Evolutionary conservation across 1,284 basidiomycete genomes (phyloP), one percentile per base, ranked within the genome.

Genomic region (Sporisorium reilianum): DNA sequence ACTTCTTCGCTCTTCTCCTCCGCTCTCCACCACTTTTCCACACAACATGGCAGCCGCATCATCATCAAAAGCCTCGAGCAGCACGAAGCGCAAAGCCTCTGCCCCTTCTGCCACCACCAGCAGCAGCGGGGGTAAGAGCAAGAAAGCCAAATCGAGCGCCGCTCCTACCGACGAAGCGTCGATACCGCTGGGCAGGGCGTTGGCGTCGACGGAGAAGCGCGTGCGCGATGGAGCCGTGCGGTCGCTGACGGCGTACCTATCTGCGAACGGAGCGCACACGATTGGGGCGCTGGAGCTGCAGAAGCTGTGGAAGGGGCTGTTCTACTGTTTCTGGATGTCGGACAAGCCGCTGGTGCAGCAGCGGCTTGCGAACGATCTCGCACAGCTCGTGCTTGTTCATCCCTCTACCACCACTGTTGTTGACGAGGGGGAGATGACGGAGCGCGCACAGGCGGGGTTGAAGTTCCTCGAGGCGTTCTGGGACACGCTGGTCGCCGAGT

Each of bases 241-340:
- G 81, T 90, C 89, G 59, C 88, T 97, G 2, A 87, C 90, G 0
- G 85, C 87, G 1, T 96, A 95, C 84, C 56, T 84, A 1, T 63
- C 79, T 30, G 40, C 70, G 16, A 63, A 69, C 41, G 76, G 80
- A 57, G 61, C 80, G n/a, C 59, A 79, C 28, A 63, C 54, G 78
- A 77, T 95, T 44, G 86, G 89, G 20, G 89, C 90, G 59, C 60
- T 87, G 26, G 96, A 98, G 84, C 92, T 97, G 90, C 89, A 90
- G 65, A 97, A 95, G 85, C 86, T 98, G 38, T 98, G 96, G 96
- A 97, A 98, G 85, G 96, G 95, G 0, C 89, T 99, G 55, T 99
- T 97, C 86, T 98, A 97, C 85, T 97, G 83, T 61, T 98, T 96
- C 86, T 99, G 95, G 95, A 98, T 98, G 95, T 97, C 94, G 3